A percentile compares a stretch with the other conserved stretches of the same genome.
phyloP scores from a whole-genome alignment of 1,284 basidiomycete species.

The Gastroboletus turbinatus region DNA sequence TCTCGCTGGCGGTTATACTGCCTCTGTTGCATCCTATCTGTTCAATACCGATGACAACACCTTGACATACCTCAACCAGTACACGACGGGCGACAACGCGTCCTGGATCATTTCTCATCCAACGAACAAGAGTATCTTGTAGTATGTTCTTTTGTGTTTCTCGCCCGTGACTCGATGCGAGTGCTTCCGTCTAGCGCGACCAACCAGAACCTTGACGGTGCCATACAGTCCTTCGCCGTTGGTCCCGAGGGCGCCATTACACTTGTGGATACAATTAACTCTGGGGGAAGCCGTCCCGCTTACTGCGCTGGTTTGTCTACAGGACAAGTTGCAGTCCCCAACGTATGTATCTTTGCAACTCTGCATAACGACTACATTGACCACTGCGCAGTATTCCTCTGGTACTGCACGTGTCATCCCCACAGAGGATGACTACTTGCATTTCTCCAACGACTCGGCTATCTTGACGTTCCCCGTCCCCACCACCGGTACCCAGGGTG shows the following conservation, averaged over 20 bases:
- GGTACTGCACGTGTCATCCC: conserved; percentile 59
- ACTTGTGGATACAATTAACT: conserved; percentile 47
- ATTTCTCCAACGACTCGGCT: conserved; percentile 43
- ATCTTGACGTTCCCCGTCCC: conserved; percentile 54
- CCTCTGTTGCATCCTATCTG: conserved; percentile 46
- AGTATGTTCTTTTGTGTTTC: conserved; percentile 42
- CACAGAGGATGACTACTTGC: conserved; percentile 38
- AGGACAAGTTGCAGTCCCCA: conserved; percentile 59
- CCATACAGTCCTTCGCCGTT: conserved; percentile 58
- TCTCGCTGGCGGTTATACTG: conserved; percentile 49
- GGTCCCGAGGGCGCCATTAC: conserved; percentile 43
- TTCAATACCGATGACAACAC: conserved; percentile 41
- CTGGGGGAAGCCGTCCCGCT: conserved; percentile 53
- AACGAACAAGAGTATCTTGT: conserved; percentile 48
- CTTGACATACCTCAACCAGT: conserved; percentile 35
- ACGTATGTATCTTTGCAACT: conserved; percentile 38
- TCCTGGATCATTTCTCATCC: conserved; percentile 49
- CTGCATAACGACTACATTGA: neutral
- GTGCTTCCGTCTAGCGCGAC: conserved; percentile 42
- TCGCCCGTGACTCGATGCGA: neutral
- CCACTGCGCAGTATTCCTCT: conserved; percentile 45
- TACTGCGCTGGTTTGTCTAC: conserved; percentile 51
- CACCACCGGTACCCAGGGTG: conserved; percentile 31
- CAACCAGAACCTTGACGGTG: conserved; percentile 54
- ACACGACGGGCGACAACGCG: conserved; percentile 31